Evolutionary conservation across 306 rosid genomes (phyloP), one percentile per base, ranked within the genome.

Genomic region (Casuarina equisetifolia): DNA sequence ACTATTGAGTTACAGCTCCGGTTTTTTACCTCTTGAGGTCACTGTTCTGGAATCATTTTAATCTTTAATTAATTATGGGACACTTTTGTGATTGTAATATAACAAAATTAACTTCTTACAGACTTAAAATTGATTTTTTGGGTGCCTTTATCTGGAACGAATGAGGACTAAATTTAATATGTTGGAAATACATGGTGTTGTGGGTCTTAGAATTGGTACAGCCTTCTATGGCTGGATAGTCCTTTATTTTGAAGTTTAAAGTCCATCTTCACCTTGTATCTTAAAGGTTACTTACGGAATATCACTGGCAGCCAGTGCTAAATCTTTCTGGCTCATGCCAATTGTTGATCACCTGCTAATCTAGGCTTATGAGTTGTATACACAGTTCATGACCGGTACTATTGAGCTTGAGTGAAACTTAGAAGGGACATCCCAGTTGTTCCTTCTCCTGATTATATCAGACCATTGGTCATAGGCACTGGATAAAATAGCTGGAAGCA

Each of bases 401-500:
- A 20, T 20, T 25, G 36, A 55, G 38, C 64, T 58, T 25, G 64
- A 20, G 64, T 9, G 13, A 58, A 9, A 58, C 64, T 58, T 58
- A 25, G 38, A 58, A 25, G 64, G 25, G 9, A 58, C 64, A 3
- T 25, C 64, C 10, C 16, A 58, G 64, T 46, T 7, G 51, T 46
- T 46, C 51, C 51, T 46, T 46, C 51, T 46, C 51, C 13, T 46
- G 51, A 12, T 46, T 7, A 10, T 57, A 16, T 46, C 11, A 8
- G 20, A 44, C n/a, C 53, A n/a, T 59, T 57, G 70, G 6, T 43
- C 52, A 42, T 48, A 57, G 43, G 75, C 76, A 70, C 43, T 20
- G 57, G 42, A 59, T 54, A 70, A 55, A 38, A 70, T 54, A 49
- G 63, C 25, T 57, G 48, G 32, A 3, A 20, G 69, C 72, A 32